A percentile compares a stretch with the other conserved stretches of the same genome.
Conservation (phyloP, 371 early-diverging fungal species). For the Circinella umbellata region DNA sequence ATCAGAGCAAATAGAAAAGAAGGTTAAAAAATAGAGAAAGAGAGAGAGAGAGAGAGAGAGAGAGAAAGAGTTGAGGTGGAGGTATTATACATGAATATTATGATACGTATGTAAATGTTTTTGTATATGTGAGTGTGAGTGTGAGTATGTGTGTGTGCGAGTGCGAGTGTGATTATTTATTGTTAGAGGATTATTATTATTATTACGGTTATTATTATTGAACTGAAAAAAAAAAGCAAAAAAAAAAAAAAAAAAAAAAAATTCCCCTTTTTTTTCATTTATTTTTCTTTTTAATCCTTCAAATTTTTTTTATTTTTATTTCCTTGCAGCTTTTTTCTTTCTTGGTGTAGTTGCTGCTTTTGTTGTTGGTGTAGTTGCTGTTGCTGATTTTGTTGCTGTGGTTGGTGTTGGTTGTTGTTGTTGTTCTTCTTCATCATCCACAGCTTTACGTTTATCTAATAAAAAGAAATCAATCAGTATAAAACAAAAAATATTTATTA, state of each 20-base stretch:
- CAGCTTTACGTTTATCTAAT: constrained; percentile 13
- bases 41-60: not conserved
- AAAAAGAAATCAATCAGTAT: not conserved
- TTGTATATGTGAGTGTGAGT: not conserved
- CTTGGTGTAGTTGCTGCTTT: not conserved
- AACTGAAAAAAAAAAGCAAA: no score
- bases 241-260: no score
- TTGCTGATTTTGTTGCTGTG: no score
- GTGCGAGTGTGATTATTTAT: no score
- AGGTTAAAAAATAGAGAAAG: not conserved
- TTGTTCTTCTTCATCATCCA: constrained; percentile 5
- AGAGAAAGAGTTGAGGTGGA: not conserved
- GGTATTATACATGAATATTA: constrained; percentile 10
- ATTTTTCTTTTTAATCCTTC: not conserved
- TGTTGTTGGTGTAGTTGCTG: not conserved
- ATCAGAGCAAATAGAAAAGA: not conserved
- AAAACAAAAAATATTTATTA: not conserved
- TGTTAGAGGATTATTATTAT: no score
- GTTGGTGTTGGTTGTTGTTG: not conserved
- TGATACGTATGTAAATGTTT: not conserved
- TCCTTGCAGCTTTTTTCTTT: not conserved
- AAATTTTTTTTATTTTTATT: not conserved
- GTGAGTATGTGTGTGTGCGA: not conserved
- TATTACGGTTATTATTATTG: not conserved
- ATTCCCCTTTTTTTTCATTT: not conserved